phyloP scores from a whole-genome alignment of 495 filamentous ascomycete species.

The Penicillium canescens region DNA sequence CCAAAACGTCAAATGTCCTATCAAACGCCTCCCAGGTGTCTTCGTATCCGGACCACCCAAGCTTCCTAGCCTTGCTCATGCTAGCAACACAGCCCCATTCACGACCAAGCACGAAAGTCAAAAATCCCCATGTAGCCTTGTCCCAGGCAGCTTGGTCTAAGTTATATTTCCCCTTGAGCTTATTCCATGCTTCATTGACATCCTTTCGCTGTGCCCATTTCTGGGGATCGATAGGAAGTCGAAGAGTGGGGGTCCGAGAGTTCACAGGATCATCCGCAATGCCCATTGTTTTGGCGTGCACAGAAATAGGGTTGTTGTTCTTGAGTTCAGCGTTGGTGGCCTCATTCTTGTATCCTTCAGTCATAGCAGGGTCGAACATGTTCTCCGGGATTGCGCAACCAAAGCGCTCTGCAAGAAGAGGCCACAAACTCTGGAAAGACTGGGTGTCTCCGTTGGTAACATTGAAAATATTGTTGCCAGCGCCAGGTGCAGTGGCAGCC shows the following conservation, averaged over 20 bases:
- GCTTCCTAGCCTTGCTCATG: constrained; percentile 59
- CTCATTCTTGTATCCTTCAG: constrained; percentile 12
- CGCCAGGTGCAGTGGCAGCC: constrained; percentile 43
- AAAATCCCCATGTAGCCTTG: constrained; percentile 58
- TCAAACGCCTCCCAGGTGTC: constrained; percentile 56
- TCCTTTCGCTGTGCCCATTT: constrained; percentile 53
- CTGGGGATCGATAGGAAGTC: constrained; percentile 47
- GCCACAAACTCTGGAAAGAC: constrained; percentile 59
- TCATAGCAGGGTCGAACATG: constrained; percentile 37
- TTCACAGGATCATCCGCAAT: constrained; percentile 27
- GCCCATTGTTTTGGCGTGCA: constrained; percentile 39
- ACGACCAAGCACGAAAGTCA: constrained; percentile 51
- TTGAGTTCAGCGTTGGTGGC: constrained; percentile 26
- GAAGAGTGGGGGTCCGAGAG: constrained; percentile 28
- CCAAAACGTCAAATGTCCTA: constrained; percentile 47
- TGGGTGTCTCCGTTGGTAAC: constrained; percentile 55
- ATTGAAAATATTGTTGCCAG: constrained; percentile 57
- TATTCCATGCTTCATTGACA: constrained; percentile 50
- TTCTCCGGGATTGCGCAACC: constrained; percentile 43
- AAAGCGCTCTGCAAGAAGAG: constrained; percentile 47
- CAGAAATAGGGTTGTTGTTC: constrained; percentile 42
- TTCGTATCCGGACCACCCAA: constrained; percentile 34
- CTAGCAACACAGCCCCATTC: constrained; percentile 46
- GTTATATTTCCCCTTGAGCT: constrained; percentile 44
- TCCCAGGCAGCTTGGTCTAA: constrained; percentile 50